Evolutionary conservation across 2,329 filamentous ascomycete species (phyloP), one percentile per base, ranked within the genome.

Genomic region (Clonostachys rhizophaga): DNA sequence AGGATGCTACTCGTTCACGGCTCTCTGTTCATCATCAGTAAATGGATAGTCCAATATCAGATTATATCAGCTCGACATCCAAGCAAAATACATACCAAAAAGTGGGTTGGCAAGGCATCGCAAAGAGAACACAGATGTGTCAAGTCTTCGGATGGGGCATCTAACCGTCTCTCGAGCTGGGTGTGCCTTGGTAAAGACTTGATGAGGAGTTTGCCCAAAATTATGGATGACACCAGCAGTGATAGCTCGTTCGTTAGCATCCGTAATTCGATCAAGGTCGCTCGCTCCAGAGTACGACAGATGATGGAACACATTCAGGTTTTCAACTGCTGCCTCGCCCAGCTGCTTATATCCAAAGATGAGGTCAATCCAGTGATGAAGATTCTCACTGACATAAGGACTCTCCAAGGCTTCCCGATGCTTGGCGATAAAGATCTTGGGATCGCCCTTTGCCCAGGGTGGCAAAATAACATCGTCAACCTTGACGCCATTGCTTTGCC

Each of bases 221-320:
- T 97, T 97, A 67, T 99, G 92, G 57, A 99, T 97, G 55, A 96
- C 95, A 34, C 90, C 90, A 46, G 96, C 96, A 1, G 91, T 92
- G 6, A 92, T 89, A 7, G 91, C 75, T 40, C 91, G 80, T 65
- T 97, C 91, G 47, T 92, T 83, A 1, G 89, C 87, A 60, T 97
- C 92, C 8, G 86, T 83, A 50, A 99, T 97, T 45, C 84, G 85
- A 63, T 99, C 94, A 5, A 99, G 72, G 62, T 99, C 89, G 53
- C 89, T 95, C 4, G 92, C 91, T 7, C 94, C 95, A 51, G 91
- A 88, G 60, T 99, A 99, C 0, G 92, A 97, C 17, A 96, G 77
- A 62, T 95, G 89, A 54, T 97, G 92, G 69, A 96, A 99, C 18
- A 99, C 91, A 58, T 99, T 99, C 39, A 92, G 82, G 17, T 86